A percentile compares a stretch with the other conserved stretches of the same genome.
Evolutionary conservation across 345 rosid species (phyloP).

Genomic region (Kandelia obovata): DNA sequence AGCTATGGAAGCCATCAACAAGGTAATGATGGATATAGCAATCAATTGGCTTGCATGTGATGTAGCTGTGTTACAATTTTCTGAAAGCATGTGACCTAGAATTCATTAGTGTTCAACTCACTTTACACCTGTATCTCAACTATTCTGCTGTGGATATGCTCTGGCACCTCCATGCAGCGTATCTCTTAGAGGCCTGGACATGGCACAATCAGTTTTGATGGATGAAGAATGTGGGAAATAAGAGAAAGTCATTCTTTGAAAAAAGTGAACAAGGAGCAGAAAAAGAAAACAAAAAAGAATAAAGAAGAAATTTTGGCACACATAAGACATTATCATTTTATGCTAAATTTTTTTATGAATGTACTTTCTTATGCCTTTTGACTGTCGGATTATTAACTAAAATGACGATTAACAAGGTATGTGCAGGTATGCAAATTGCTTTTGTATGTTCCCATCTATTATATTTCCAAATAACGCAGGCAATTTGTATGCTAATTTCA

Average conservation of each 20-base stretch:
- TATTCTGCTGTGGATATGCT: not conserved
- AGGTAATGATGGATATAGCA: conserved; percentile 35
- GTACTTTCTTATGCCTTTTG: not conserved
- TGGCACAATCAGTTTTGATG: not conserved
- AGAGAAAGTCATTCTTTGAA: no score
- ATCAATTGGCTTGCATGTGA: not conserved
- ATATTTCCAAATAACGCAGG: not conserved
- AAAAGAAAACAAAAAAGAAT: no score
- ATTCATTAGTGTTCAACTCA: not conserved
- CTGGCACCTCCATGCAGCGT: not conserved
- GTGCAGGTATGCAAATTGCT: no score
- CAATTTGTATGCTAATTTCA: not conserved
- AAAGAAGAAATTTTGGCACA: not conserved
- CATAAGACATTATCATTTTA: not conserved
- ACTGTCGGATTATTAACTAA: not conserved
- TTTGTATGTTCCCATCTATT: not conserved
- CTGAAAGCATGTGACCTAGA: not conserved
- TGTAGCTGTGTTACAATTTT: not conserved
- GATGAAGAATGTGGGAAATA: not conserved
- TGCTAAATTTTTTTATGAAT: not conserved
- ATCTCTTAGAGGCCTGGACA: not conserved
- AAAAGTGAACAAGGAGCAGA: no score
- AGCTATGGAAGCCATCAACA: conserved; percentile 43
- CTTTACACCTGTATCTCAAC: not conserved
- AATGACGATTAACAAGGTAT: not conserved